Base-by-base conservation (phyloP, 2,329 filamentous ascomycete species). In the Calonectria ilicicola region DNA sequence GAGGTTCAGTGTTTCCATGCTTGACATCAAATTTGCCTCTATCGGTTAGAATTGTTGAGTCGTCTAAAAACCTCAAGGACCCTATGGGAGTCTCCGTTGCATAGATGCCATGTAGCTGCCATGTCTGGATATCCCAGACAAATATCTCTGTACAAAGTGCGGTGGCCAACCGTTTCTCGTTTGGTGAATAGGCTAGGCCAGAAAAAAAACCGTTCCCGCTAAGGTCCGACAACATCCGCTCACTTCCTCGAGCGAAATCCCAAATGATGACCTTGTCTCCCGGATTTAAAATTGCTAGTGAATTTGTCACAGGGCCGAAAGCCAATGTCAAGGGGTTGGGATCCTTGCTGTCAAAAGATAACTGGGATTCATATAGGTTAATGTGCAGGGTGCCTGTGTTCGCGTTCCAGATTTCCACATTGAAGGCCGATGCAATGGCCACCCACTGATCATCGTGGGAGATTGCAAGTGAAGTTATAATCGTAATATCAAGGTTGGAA, bases 41-140 rank as follows among this genome's bases (percentile, higher is more conserved):
- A 10, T 7, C 17, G 8, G 44, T 47, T 3, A 12, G n/a, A 47
- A 47, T 23, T n/a, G n/a, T 47, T 12, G n/a, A 47, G 7, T 47
- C 12, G n/a, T 23, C 12, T 5, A 23, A 23, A 23, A 47, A 47
- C 12, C 44, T 19, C 2, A 23, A 2, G 14, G 12, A 5, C n/a
- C 2, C n/a, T 9, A 47, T 10, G 3, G 12, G 3, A n/a, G n/a
- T n/a, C 4, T 2, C 3, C 2, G 1, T 23, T 12, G 44, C 7
- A 14, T 47, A 47, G 19, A 46, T 10, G 42, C 19, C 6, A 46
- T 21, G 42, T n/a, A 21, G 19, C 6, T 9, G 8, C 2, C 21
- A 23, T 23, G n/a, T 14, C 44, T 47, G n/a, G 7, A 47, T 7
- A 23, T 47, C 44, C 44, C 44, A 23, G 44, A 47, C 2, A 47